Evolutionary conservation across 495 filamentous ascomycete species (phyloP).

Genomic region (Oidiodendron maius): DNA sequence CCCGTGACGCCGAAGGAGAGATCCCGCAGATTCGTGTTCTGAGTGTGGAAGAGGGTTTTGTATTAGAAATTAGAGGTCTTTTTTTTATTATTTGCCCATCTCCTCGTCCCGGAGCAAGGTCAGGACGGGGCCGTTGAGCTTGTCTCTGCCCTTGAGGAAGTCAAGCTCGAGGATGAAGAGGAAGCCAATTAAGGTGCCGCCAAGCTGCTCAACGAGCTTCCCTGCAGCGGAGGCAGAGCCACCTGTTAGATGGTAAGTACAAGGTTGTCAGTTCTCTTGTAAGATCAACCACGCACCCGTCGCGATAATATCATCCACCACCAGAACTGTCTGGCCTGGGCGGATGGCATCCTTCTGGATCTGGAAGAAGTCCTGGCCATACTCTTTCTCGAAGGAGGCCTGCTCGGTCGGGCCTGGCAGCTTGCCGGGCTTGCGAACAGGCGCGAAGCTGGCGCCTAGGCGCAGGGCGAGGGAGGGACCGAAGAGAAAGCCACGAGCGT

Average conservation of each 20-base stretch:
- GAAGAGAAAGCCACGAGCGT: conserved; percentile 93
- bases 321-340: conserved; percentile 79
- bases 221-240: conserved; percentile 89
- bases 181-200: conserved; percentile 80
- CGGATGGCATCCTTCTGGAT: conserved; percentile 84
- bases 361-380: conserved; percentile 93
- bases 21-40: too few relatives aligned
- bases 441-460: conserved; percentile 84
- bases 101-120: conserved; percentile 56
- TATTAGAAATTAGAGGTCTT: not conserved
- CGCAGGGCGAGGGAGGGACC: conserved; percentile 84
- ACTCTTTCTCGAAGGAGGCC: conserved; percentile 88
- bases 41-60: too few relatives aligned
- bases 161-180: conserved; percentile 95
- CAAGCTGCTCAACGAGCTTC: conserved; percentile 74
- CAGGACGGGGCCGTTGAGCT: conserved; percentile 75
- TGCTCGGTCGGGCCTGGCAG: conserved; percentile 82
- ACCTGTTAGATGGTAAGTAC: conserved; percentile 40
- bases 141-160: conserved; percentile 85
- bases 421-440: conserved; percentile 94
- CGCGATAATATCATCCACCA: conserved; percentile 97
- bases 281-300: conserved; percentile 60
- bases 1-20: too few relatives aligned
- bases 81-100: conserved; percentile 7
- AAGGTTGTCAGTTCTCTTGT: not conserved